Percentiles rank a stretch among this genome's conserved stretches.
These are phyloP conservation scores for Penicillium psychrosexuale DNA, from an alignment of 2,329 filamentous ascomycete species.

Conservation along the genomic window DNA sequence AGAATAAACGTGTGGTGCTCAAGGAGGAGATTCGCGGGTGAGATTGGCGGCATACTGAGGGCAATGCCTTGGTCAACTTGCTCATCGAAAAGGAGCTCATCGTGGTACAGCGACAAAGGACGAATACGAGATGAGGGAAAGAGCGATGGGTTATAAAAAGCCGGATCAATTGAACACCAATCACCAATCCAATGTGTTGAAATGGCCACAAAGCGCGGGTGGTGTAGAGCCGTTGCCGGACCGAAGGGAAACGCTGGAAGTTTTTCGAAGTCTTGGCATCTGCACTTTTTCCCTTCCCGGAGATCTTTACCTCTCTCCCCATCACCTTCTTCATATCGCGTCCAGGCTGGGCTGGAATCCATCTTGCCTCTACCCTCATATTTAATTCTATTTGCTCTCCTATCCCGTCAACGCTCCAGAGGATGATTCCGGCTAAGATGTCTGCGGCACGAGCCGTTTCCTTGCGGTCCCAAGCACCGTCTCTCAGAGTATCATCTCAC, in stretches of 20 bases:
- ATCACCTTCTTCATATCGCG: slow-evolving; percentile 21
- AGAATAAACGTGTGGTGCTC: slow-evolving; percentile 33
- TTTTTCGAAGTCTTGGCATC: slow-evolving; percentile 40
- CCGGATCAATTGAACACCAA: slow-evolving; percentile 3
- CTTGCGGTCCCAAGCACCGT: slow-evolving; percentile 34
- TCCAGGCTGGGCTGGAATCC: slow-evolving; percentile 24
- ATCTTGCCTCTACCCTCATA: slow-evolving; percentile 1
- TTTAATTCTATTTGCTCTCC: slow-evolving; percentile 2
- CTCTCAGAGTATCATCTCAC: slow-evolving; percentile 34
- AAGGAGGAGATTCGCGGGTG: slow-evolving; percentile 20
- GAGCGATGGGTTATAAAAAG: not conserved
- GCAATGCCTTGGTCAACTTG: slow-evolving; percentile 31
- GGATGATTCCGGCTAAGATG: slow-evolving; percentile 43
- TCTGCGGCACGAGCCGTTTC: slow-evolving; percentile 38
- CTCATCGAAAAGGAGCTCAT: slow-evolving; percentile 36
- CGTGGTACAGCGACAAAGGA: slow-evolving; percentile 5
- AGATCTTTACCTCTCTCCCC: slow-evolving; percentile 27
- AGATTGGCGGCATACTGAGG: slow-evolving; percentile 31
- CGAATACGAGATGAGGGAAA: not conserved
- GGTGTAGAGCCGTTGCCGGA: slow-evolving; percentile 22
- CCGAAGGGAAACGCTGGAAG: slow-evolving; percentile 32
- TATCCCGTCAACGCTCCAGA: slow-evolving; percentile 18
- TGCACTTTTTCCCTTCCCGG: slow-evolving; percentile 36
- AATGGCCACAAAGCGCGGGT: slow-evolving; percentile 2
- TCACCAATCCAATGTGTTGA: not conserved